Conservation (phyloP, 371 early-diverging fungal species). For the Nematocida parisii region DNA sequence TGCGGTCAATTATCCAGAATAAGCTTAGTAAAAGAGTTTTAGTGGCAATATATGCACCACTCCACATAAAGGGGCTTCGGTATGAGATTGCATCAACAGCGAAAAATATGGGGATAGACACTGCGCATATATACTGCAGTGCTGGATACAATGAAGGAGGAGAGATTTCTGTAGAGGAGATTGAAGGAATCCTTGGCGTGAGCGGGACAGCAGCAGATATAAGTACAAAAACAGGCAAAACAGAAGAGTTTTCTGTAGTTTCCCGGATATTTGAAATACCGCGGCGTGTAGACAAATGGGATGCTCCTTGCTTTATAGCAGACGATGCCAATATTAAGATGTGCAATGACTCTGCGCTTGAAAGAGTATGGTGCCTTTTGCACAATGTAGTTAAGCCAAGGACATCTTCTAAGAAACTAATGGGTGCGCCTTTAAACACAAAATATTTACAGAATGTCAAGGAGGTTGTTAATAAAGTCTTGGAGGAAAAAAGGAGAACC, state of each 20-base stretch:
- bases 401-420: constrained; percentile 41
- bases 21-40: constrained; percentile 16
- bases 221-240: background rate
- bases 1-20: constrained; percentile 34
- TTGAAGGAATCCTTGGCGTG: background rate
- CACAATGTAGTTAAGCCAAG: background rate
- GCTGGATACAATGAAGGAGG: background rate
- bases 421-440: background rate
- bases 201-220: background rate
- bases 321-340: background rate
- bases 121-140: constrained; percentile 26
- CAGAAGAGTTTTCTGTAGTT: constrained; percentile 21
- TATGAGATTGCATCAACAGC: constrained; percentile 45
- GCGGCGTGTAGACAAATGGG: constrained; percentile 42
- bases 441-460: constrained; percentile 32
- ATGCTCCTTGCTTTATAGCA: constrained; percentile 37
- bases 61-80: constrained; percentile 55
- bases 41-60: constrained; percentile 41
- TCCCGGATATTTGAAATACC: constrained; percentile 41
- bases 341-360: constrained; percentile 1
- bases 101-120: constrained; percentile 3
- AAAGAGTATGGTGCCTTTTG: background rate
- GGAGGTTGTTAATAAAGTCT: constrained; percentile 23
- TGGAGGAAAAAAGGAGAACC: constrained; percentile 11
- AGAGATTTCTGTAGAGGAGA: background rate